Base-by-base conservation (phyloP, 2,329 filamentous ascomycete species). In the Alternaria ethzedia region DNA sequence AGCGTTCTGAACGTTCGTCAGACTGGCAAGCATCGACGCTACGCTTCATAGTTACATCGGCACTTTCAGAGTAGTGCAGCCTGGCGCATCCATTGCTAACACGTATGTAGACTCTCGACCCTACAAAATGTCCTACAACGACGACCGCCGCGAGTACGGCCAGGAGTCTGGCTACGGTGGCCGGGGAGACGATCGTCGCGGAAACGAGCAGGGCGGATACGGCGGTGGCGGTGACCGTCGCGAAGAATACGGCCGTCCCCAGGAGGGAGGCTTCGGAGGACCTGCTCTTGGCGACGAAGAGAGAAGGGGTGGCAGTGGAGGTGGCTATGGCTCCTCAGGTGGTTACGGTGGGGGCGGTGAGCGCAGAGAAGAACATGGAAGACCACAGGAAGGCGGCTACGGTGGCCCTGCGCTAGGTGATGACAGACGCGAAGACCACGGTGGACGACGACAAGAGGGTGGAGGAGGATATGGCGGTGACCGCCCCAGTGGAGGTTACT, bases 121-220 rank as follows among this genome's bases (percentile, higher is more conserved):
- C 13, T 26, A 17, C 28, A 69, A 26, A 46, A 74, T 74, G 71
- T 74, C 71, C 28, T 73, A 74, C 65, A 75, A 73, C 67, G 65
- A 73, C 66, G 68, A 72, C 13, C 68, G 66, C 25, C 65, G 66
- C 63, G 61, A 65, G 32, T 63, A 59, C 41, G 63, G 59, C 9
- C 50, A 57, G 36, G 58, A 63, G 20, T 66, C 64, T 21, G 62
- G 68, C 45, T 59, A 64, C 10, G 63, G 70, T 32, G 56, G 62
- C 47, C 58, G 68, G n/a, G 62, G 63, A 36, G 57, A 65, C 47
- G 68, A 71, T 15, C 64, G 66, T 6, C 65, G 69, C 58, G 57
- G 60, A 23, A 56, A 65, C 54, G 60, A 61, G 12, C 63, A 65
- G 23, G 63, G 66, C 6, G 65, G 68, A 47, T 65, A 65, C 15